Base-by-base conservation (phyloP, 2,329 filamentous ascomycete genomes). In the Cercospora sp. region DNA sequence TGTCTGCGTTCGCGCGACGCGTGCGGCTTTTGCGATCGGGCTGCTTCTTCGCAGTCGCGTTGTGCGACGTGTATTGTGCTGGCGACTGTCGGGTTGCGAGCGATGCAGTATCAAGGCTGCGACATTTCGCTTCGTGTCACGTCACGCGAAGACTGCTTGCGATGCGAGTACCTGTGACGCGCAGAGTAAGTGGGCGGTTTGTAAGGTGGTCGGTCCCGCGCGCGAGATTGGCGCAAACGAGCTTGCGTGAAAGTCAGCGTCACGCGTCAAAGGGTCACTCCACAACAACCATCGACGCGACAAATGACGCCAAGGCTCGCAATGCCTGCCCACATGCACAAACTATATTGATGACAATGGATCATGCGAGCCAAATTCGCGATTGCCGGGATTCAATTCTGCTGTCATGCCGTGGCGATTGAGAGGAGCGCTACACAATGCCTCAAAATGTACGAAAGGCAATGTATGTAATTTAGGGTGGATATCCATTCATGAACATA, bases 1-100 rank as follows among this genome's bases (percentile, higher is more conserved):
- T 13, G 30, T 53, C n/a, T n/a, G 58, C 40, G 37, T 28, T 49
- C 24, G 49, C 28, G 40, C 34, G 63, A 66, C 63, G 66, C 66
- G 66, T 68, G 40, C 16, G 49, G 13, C 18, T 26, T 24, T 40
- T 62, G 64, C 58, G 64, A 66, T 32, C 16, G 43, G 28, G 43
- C 40, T n/a, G 60, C 60, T 34, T 43, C 32, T 51, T 57, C 51
- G 61, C 18, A 9, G 45, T 34, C 61, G 61, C 61, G 45, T 53
- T 21, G 30, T 37, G 30, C 45, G 51, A 64, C 61, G 26, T 51
- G 18, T 53, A 30, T 6, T 32, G 26, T 55, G 61, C 30, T 45
- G 40, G 40, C 40, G 30, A 26, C 24, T 16, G 26, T 53, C 24
- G 28, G 26, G 8, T 32, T 24, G 7, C 30, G 37, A 34, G 45